Conservation (phyloP, 495 filamentous ascomycete genomes). For the Aspergillus kassunensis region DNA sequence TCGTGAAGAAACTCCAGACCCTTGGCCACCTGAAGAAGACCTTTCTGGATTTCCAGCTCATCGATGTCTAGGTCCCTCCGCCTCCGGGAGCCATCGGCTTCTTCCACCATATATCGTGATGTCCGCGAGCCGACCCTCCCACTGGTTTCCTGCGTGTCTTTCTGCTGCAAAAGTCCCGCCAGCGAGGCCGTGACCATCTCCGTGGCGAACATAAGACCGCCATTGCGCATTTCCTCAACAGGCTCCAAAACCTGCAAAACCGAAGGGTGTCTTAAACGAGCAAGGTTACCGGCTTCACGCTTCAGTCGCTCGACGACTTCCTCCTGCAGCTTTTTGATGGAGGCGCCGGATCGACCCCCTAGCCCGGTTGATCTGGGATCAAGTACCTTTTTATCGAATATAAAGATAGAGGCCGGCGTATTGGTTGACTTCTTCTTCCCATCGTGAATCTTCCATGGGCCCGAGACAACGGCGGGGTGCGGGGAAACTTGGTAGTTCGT, state of each 20-base stretch:
- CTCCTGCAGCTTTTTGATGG: slow-evolving; percentile 74
- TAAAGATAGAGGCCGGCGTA: slow-evolving; percentile 84
- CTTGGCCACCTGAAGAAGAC: slow-evolving; percentile 85
- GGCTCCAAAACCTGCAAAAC: slow-evolving; percentile 92
- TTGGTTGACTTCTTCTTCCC: slow-evolving; percentile 92
- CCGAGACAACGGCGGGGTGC: slow-evolving; percentile 65
- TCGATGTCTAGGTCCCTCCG: slow-evolving; percentile 90
- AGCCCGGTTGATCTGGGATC: slow-evolving; percentile 62
- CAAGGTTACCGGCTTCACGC: slow-evolving; percentile 83
- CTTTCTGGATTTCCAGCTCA: slow-evolving; percentile 96
- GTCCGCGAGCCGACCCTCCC: slow-evolving; percentile 56
- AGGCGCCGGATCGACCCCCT: slow-evolving; percentile 57
- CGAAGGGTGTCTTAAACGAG: slow-evolving; percentile 82
- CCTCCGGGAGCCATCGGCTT: slow-evolving; percentile 66
- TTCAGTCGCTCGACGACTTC: slow-evolving; percentile 87
- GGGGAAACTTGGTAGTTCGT: slow-evolving; percentile 80
- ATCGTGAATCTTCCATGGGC: slow-evolving; percentile 96
- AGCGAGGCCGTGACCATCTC: slow-evolving; percentile 85
- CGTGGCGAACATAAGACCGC: slow-evolving; percentile 93
- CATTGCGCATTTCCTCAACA: slow-evolving; percentile 86
- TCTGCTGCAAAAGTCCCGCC: slow-evolving; percentile 76
- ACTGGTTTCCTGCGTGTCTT: slow-evolving; percentile 79
- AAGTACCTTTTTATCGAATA: slow-evolving; percentile 85
- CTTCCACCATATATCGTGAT: slow-evolving; percentile 79
- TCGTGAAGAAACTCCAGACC: slow-evolving; percentile 96